A percentile compares a stretch with the other conserved stretches of the same genome.
Conservation (phyloP, 768 basidiomycete genomes). For the Hygrophorus pudorinus region DNA sequence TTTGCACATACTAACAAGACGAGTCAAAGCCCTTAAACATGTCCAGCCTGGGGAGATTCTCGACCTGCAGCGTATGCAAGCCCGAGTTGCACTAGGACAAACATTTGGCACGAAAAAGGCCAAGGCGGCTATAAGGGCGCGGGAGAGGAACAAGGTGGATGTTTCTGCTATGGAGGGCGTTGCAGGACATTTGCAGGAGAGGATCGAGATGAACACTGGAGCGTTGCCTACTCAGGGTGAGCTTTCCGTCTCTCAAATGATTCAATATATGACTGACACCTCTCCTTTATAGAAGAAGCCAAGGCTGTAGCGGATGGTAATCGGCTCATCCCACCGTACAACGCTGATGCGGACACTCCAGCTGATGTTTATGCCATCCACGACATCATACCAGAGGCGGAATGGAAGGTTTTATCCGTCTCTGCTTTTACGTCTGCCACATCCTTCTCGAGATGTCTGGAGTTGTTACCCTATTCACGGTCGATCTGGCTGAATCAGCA, state of each 20-base stretch:
- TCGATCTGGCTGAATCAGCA: constrained; percentile 70
- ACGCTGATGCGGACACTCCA: constrained; percentile 54
- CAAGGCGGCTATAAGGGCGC: constrained; percentile 72
- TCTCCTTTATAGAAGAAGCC: constrained; percentile 43
- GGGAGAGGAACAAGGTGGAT: constrained; percentile 86
- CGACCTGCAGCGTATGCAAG: constrained; percentile 46
- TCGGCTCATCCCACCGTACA: constrained; percentile 70
- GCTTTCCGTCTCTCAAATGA: constrained; percentile 11
- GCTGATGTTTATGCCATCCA: constrained; percentile 68
- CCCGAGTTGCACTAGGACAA: constrained; percentile 75
- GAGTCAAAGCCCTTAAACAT: constrained; percentile 79
- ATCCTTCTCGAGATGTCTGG: constrained; percentile 36
- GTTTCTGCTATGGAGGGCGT: constrained; percentile 81
- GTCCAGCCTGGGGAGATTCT: constrained; percentile 38
- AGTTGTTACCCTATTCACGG: constrained; percentile 49
- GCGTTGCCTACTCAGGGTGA: constrained; percentile 62
- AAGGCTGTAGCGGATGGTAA: constrained; percentile 51
- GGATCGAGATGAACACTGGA: constrained; percentile 65
- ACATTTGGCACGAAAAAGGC: constrained; percentile 95
- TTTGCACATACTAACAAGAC: constrained; percentile 56
- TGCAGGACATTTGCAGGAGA: constrained; percentile 70
- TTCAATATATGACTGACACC: background rate
- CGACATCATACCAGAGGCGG: constrained; percentile 68
- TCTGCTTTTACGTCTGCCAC: constrained; percentile 43
- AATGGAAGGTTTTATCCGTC: constrained; percentile 64